Base-by-base conservation (phyloP, 345 rosid genomes). In the Lepidium africanum region DNA sequence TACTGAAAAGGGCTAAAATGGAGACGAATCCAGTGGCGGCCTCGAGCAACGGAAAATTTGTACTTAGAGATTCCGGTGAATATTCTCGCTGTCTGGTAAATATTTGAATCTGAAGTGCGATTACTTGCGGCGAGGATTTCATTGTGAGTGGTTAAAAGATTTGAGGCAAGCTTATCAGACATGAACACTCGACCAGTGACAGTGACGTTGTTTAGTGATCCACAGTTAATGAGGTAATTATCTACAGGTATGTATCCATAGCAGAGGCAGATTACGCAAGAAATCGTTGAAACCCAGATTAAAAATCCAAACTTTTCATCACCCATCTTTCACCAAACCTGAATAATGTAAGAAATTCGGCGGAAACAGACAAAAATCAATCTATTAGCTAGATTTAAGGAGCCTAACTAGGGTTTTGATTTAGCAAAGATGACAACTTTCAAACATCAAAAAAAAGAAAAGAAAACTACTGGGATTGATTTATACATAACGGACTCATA, bases 1-100 rank as follows among this genome's bases (percentile, higher is more conserved):
- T 72, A 71, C 47, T 72, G 76, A 65, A 90, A 93, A 6, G 97
- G 91, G 42, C 67, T 75, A 78, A 93, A 90, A 72, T 93, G 86
- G 42, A 93, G 80, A 49, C 98, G 97, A 70, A 93, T 75, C 96
- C 96, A 93, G 79, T 87, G 96, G 38, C 97, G 80, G 60, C 94
- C 98, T 66, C 48, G 65, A 56, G 74, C 35, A 25, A 93, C 76
- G 9, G 85, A 39, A 65, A 93, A 90, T 21, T 72, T 79, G 80
- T 88, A 93, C 75, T 64, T 90, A 0, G 98, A 81, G 63, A 78
- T 63, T 37, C 80, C 84, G 9, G 79, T 70, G 65, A 88, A 83
- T 78, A 93, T 78, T 71, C 89, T 81, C 1, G 94, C 97, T 5
- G 97, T 87, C 65, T 79, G 80, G 83, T 93, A 93, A 23, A 93